Conservation (phyloP, 371 early-diverging fungal genomes). For the Zychaea mexicana region DNA sequence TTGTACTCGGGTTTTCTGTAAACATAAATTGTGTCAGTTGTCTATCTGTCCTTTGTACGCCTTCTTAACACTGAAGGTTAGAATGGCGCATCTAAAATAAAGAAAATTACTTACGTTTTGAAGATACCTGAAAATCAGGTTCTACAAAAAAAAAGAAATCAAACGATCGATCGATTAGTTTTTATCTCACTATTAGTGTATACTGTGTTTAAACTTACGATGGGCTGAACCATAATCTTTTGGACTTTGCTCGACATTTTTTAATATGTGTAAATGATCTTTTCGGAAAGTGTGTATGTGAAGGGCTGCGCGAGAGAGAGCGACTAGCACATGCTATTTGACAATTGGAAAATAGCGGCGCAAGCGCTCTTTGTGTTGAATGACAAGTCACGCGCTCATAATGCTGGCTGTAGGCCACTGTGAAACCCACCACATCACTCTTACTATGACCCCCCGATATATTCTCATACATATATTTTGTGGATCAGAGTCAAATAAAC, state of each 20-base stretch:
- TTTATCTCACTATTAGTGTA: too few relatives aligned
- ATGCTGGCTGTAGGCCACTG: too few relatives aligned
- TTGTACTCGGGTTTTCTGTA: conserved; percentile 85
- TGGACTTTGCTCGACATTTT: conserved; percentile 85
- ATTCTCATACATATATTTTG: too few relatives aligned
- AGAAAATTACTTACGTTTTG: conserved; percentile 63
- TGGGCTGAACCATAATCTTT: conserved; percentile 97
- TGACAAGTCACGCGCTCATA: neutral
- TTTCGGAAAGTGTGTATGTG: neutral
- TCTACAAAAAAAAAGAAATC: conserved; percentile 47
- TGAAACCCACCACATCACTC: too few relatives aligned
- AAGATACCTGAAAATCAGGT: conserved; percentile 83
- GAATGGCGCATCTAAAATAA: neutral
- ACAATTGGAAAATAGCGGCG: neutral
- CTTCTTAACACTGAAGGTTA: too few relatives aligned
- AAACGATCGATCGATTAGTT: neutral
- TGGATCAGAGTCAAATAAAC: too few relatives aligned
- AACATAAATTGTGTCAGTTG: neutral
- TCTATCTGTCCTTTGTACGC: too few relatives aligned
- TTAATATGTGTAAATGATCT: neutral
- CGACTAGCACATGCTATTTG: too few relatives aligned
- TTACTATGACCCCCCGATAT: too few relatives aligned
- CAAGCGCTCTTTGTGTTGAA: too few relatives aligned
- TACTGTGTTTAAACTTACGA: conserved; percentile 56
- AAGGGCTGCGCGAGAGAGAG: neutral